Evolutionary conservation across 257 asterid species (phyloP).

Genomic region (Nyctanthes arbortristis): DNA sequence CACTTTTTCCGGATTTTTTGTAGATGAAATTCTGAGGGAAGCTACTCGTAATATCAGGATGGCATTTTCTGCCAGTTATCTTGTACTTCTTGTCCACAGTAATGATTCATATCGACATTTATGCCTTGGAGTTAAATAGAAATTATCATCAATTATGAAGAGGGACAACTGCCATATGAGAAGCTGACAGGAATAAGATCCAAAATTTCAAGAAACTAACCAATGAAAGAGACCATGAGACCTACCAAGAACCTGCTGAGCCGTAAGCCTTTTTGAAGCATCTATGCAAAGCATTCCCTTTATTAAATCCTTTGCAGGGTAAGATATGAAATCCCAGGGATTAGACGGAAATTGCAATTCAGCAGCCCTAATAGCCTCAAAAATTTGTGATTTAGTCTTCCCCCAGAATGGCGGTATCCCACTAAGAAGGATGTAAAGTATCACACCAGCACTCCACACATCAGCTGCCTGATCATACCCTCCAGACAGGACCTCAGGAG

Average conservation of each 20-base stretch:
- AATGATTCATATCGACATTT: background rate
- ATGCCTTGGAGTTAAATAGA: background rate
- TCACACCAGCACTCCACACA: slow-evolving; percentile 86
- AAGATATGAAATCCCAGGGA: slow-evolving; percentile 60
- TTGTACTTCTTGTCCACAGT: background rate
- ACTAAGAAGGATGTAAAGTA: slow-evolving; percentile 77
- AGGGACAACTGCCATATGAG: background rate
- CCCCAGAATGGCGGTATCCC: slow-evolving; percentile 90
- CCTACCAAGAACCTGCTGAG: slow-evolving; percentile 73
- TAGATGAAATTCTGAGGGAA: background rate
- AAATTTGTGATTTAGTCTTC: slow-evolving; percentile 65
- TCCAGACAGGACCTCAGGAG: slow-evolving; percentile 80
- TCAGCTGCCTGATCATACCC: slow-evolving; percentile 81
- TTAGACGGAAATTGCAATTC: slow-evolving; percentile 62
- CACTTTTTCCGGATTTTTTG: background rate
- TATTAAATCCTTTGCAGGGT: slow-evolving; percentile 64
- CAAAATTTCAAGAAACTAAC: background rate
- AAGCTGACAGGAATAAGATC: background rate
- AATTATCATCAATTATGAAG: slow-evolving; percentile 3
- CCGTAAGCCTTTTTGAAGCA: slow-evolving; percentile 61
- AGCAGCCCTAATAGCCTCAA: slow-evolving; percentile 74
- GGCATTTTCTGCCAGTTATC: background rate
- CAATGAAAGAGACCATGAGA: background rate
- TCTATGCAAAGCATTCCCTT: slow-evolving; percentile 69
- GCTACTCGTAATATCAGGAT: background rate